phyloP scores from a whole-genome alignment of 2,329 filamentous ascomycete species.

The Grosmannia clavigera region DNA sequence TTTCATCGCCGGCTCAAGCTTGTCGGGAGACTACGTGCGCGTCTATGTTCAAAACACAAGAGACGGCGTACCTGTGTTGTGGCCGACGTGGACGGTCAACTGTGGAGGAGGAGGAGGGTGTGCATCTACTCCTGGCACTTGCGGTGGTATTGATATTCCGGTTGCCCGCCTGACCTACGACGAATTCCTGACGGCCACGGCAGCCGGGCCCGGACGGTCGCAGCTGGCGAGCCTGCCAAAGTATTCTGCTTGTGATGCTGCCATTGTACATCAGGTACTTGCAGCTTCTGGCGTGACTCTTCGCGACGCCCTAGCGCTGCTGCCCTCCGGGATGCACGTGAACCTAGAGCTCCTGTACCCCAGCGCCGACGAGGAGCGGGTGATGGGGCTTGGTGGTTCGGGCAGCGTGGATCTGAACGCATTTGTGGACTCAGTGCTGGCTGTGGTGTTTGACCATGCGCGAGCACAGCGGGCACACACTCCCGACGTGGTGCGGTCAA shows the following conservation, averaged over 20 bases:
- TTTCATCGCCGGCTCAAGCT: conserved; percentile 84
- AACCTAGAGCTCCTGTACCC: conserved; percentile 92
- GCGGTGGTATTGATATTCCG: conserved; percentile 55
- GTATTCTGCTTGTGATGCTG: conserved; percentile 41
- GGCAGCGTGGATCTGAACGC: conserved; percentile 73
- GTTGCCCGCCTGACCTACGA: conserved; percentile 65
- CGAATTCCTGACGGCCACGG: conserved; percentile 51
- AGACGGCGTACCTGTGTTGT: conserved; percentile 77
- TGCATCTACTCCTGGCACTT: too few species aligned
- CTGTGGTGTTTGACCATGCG: conserved; percentile 83
- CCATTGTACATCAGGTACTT: conserved; percentile 58
- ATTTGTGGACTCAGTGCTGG: conserved; percentile 73
- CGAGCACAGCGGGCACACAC: conserved; percentile 50
- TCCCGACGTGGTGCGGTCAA: conserved; percentile 65
- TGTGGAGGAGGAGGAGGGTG: neutral
- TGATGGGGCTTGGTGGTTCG: conserved; percentile 45
- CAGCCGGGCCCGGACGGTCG: conserved; percentile 26
- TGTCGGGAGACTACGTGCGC: conserved; percentile 90
- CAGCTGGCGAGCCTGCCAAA: conserved; percentile 30
- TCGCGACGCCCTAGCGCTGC: conserved; percentile 57
- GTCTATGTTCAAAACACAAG: conserved; percentile 85
- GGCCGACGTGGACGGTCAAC: conserved; percentile 72
- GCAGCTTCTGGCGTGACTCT: conserved; percentile 69
- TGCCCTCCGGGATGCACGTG: conserved; percentile 72
- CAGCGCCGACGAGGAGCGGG: conserved; percentile 57